Evolutionary conservation across 495 filamentous ascomycete species (phyloP).

Genomic region (Xylaria bambusicola): DNA sequence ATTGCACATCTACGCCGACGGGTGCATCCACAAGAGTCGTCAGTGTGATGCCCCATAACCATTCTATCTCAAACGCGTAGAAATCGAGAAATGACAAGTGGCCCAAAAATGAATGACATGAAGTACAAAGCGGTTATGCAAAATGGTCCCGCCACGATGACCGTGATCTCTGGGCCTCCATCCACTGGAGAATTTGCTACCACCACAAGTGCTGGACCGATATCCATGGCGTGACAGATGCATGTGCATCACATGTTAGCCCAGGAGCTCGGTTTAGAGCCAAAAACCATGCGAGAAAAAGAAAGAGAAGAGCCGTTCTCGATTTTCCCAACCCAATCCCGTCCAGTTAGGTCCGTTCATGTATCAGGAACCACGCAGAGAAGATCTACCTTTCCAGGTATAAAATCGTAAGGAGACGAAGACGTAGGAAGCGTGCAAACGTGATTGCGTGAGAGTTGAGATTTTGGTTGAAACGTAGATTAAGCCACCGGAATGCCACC

Average conservation of each 20-base stretch:
- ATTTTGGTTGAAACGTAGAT: constrained; percentile 14
- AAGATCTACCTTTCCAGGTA: constrained; percentile 34
- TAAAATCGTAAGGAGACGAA: constrained; percentile 35
- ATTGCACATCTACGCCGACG: constrained; percentile 22
- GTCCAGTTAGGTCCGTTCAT: constrained; percentile 31
- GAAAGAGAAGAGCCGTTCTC: constrained; percentile 33
- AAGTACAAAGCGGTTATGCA: constrained; percentile 32
- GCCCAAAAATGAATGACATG: constrained; percentile 31
- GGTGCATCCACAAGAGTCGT: constrained; percentile 36
- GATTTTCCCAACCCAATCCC: constrained; percentile 19
- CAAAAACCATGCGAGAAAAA: constrained; percentile 29
- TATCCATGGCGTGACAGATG: constrained; percentile 26
- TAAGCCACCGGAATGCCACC: constrained; percentile 54
- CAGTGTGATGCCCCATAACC: constrained; percentile 34
- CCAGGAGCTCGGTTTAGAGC: constrained; percentile 18
- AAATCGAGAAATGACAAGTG: constrained; percentile 22
- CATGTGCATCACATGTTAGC: constrained; percentile 16
- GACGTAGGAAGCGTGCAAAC: constrained; percentile 37
- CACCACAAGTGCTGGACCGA: constrained; percentile 11
- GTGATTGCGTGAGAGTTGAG: constrained; percentile 33
- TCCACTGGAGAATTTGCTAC: constrained; percentile 22
- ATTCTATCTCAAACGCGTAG: constrained; percentile 30
- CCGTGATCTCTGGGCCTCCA: constrained; percentile 30
- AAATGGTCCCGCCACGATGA: constrained; percentile 24
- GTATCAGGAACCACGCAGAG: constrained; percentile 27